Evolutionary conservation across 208 protist genomes (phyloP), one percentile per base, ranked within the genome.

Genomic region (Angomonas deanei): DNA sequence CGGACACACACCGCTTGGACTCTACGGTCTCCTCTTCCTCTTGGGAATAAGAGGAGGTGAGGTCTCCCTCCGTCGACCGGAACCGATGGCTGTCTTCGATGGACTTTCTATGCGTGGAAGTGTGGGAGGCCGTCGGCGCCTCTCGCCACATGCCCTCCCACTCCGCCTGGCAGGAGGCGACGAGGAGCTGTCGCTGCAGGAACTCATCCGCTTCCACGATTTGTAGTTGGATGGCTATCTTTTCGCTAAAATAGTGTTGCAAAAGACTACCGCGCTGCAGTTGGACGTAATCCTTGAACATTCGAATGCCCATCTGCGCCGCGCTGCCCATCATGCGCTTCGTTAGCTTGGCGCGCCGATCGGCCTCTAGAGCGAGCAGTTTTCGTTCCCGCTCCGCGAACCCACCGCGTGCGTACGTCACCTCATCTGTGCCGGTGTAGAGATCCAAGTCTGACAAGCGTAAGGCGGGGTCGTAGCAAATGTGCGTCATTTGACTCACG

Each of bases 221-320:
- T 23, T 53, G 24, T 1, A 74, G 42, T 17, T 78, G 62, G 28
- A 72, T 31, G n/a, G 52, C 32, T 21, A 59, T 24, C 23, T 72
- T 65, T 49, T 79, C 67, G 32, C 36, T 26, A 23, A 83, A 72
- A 56, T 69, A 78, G 6, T 26, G 23, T 11, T 77, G 68, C 47
- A 82, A 62, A 60, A 86, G 54, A 8, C 8, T 15, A 3, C 64
- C 19, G n/a, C 82, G 76, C 70, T 80, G 69, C 23, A 73, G 61
- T 26, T 67, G 71, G 19, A 75, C 54, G 42, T 62, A 73, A 42
- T 84, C 69, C 59, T 68, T 74, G 34, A 65, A 62, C 24, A 66
- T 49, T 0, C 67, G 68, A 30, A 68, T 1, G 2, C 63, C 13
- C 10, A 82, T 32, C 0, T 50, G 63, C n/a, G 57, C 66, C 19